Evolutionary conservation across 2,329 filamentous ascomycete genomes (phyloP).

Genomic region (Aspergillus puulaauensis): DNA sequence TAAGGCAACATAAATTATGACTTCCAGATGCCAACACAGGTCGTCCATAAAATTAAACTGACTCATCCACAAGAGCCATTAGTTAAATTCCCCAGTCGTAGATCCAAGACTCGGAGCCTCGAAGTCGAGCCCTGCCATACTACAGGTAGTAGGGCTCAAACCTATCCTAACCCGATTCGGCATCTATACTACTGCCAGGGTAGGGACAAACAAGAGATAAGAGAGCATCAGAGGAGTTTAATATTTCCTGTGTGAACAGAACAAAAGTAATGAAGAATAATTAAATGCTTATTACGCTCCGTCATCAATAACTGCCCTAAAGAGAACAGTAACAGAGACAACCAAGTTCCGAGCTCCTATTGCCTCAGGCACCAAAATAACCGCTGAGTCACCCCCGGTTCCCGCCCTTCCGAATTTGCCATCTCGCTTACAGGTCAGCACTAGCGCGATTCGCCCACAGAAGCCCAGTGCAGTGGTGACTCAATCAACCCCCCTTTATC

Average conservation of each 20-base stretch:
- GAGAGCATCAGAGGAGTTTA: not conserved
- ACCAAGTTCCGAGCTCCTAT: not conserved
- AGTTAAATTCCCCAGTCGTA: not conserved
- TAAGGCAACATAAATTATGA: not conserved
- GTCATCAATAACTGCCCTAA: too few relatives aligned
- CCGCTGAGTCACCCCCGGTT: not conserved
- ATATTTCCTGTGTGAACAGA: not conserved
- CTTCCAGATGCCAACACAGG: too few relatives aligned
- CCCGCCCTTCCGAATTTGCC: conserved; percentile 10
- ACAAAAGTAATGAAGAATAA: not conserved
- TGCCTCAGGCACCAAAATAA: conserved; percentile 17
- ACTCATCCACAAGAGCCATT: not conserved
- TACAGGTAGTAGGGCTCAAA: conserved; percentile 17
- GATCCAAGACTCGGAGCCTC: not conserved
- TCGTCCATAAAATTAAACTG: not conserved
- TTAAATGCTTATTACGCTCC: not conserved
- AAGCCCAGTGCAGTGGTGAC: conserved; percentile 11
- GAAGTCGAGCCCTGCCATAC: not conserved
- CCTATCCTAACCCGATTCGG: conserved; percentile 18
- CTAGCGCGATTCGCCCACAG: conserved; percentile 22
- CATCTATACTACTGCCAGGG: not conserved
- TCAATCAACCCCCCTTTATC: conserved; percentile 11
- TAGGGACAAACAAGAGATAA: not conserved
- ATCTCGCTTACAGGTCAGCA: conserved; percentile 19
- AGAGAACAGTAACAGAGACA: too few relatives aligned